These are phyloP conservation scores for Diaporthe vexans DNA, from an alignment of 2,329 filamentous ascomycete species.

Conservation along the genomic window DNA sequence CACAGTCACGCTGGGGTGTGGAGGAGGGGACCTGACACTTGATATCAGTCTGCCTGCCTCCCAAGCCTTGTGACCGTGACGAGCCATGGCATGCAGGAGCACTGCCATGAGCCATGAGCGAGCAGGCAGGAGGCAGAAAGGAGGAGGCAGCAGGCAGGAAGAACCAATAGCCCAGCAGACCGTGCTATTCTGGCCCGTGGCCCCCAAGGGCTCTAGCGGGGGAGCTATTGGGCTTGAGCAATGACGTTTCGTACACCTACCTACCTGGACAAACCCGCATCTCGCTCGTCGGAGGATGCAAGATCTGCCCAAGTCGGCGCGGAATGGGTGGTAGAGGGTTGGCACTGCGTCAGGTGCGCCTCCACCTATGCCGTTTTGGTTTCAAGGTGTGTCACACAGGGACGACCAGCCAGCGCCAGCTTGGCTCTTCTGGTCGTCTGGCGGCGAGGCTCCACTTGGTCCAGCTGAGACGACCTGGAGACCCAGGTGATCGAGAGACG, in stretches of 20 bases:
- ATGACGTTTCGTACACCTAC: slow-evolving; percentile 5
- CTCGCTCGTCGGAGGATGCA: slow-evolving; percentile 26
- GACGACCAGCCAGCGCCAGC: background rate
- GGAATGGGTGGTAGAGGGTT: slow-evolving; percentile 17
- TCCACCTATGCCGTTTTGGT: slow-evolving; percentile 30
- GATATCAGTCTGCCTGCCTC: slow-evolving; percentile 25
- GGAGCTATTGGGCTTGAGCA: background rate
- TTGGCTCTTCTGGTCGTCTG: slow-evolving; percentile 9
- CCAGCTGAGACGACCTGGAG: slow-evolving; percentile 4
- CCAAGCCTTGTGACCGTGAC: slow-evolving; percentile 16
- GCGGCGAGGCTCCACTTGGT: slow-evolving; percentile 8
- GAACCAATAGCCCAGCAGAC: no score
- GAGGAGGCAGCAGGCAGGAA: no score
- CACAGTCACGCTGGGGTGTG: background rate
- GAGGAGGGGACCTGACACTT: slow-evolving; percentile 3
- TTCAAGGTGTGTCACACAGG: slow-evolving; percentile 33
- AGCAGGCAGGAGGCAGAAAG: background rate
- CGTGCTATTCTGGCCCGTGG: background rate
- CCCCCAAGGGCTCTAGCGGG: background rate
- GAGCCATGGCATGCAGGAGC: slow-evolving; percentile 19
- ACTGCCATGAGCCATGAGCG: background rate
- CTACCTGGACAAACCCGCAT: background rate
- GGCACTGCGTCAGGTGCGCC: slow-evolving; percentile 33
- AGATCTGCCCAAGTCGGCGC: slow-evolving; percentile 7
- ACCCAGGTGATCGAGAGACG: background rate